Evolutionary conservation across 257 asterid species (phyloP), one percentile per base, ranked within the genome.

Genomic region (Voacanga thouarsii): DNA sequence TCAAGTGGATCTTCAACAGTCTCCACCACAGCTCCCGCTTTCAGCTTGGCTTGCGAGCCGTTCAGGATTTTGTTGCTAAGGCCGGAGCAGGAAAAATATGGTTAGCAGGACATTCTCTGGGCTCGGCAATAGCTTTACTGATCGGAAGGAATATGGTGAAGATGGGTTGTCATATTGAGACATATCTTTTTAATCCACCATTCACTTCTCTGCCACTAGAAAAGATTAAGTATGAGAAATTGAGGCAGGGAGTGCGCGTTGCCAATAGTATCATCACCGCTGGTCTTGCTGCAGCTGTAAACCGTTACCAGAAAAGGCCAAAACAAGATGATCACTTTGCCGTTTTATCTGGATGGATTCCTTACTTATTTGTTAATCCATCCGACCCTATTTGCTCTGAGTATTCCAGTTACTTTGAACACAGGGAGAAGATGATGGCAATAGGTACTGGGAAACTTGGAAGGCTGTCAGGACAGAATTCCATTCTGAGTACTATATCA

Each of bases 71-170:
- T 0, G 73, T 82, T 75, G 55, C 67, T 14, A 71, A 43, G 11
- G 84, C 69, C 6, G 91, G 88, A 61, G 79, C 78, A 0, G 84
- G 61, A 2, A 86, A 81, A 26, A 75, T 89, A 0, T 94, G 96
- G 97, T 50, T 94, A 24, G 91, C 98, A 0, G 98, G 97, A 8
- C 96, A 94, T 73, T 94, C 96, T 23, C 59, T 86, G 0, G 96
- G 98, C 6, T 86, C 98, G 0, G 88, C 98, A 43, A 82, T 92
- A 3, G 94, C 96, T 1, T 80, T 92, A 75, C 77, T 86, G 2
- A 78, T 92, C 0, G 97, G 96, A 4, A 71, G 96, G n/a, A 71
- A 84, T 7, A 82, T 88, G 91, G 86, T 75, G 6, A 87, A 66
- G 68, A 33, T 49, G 67, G 88, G 87, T 0, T 57, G 53, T 37